Evolutionary conservation across 176 grass and related monocot species (phyloP), one percentile per base, ranked within the genome.

Genomic region (Oryza punctata): DNA sequence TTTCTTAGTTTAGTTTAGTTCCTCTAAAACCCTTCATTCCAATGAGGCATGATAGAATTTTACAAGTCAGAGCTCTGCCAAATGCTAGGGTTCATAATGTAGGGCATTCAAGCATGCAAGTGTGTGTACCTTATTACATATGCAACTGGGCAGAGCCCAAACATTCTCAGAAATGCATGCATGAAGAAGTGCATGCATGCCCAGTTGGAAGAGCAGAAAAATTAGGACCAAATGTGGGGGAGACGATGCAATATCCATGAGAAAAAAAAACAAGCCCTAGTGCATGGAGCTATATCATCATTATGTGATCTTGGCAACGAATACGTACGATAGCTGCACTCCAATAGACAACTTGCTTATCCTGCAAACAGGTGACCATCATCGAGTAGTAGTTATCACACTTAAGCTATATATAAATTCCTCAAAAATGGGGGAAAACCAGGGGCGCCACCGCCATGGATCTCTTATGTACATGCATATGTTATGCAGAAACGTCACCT

Each of bases 261-360:
- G 70, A 85, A n/a, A n/a, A 57, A 57, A 57, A 57, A 81, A 89
- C 3, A 33, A 33, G 32, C 33, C 69, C 75, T 57, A 80, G 81
- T 32, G 35, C 0, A 26, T 47, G 75, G 38, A 54, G 50, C 73
- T 28, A 40, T 28, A 25, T 8, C 19, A 38, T 12, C 23, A 16
- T 23, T 26, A 18, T 64, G 61, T n/a, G 60, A 67, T 75, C 12
- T 24, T 80, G 75, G 11, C 25, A 67, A 47, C 5, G 52, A 57
- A 57, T 57, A n/a, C 52, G 52, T 57, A 61, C 21, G 37, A 67
- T 70, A 50, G 70, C 24, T 3, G 21, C 63, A 3, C 35, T 54
- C 24, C 68, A 49, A 19, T 26, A 21, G 18, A 47, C 86, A 76
- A 75, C 28, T 76, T 81, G 82, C 63, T 7, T 9, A n/a, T 59